These are phyloP conservation scores for Ophiosphaerella herpotricha DNA, from an alignment of 2,329 filamentous ascomycete genomes.

Conservation along the genomic window DNA sequence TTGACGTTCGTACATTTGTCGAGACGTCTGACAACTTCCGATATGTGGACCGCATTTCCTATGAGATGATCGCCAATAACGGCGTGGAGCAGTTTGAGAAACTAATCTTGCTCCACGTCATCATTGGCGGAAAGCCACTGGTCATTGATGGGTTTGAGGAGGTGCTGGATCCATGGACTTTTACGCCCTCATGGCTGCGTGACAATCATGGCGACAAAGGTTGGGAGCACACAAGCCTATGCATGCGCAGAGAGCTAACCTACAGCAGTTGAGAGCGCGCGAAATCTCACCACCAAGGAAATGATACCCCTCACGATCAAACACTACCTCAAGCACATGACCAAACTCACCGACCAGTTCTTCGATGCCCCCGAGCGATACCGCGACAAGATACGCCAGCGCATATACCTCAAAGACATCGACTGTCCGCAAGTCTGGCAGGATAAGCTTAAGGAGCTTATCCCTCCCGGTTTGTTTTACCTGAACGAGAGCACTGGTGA, in stretches of 20 bases:
- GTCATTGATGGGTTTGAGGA: constrained; percentile 89
- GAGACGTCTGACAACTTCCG: constrained; percentile 82
- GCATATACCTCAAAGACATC: constrained; percentile 95
- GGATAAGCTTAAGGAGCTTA: constrained; percentile 73
- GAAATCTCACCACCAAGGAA: constrained; percentile 73
- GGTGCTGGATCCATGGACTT: constrained; percentile 74
- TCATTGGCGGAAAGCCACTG: constrained; percentile 82
- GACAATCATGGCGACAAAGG: constrained; percentile 78
- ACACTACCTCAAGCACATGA: constrained; percentile 90
- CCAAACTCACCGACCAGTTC: constrained; percentile 81
- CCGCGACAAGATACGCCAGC: constrained; percentile 77
- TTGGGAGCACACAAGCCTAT: constrained; percentile 49
- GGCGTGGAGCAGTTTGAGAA: constrained; percentile 83
- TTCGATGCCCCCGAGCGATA: constrained; percentile 70
- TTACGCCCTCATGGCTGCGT: constrained; percentile 80
- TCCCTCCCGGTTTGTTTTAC: constrained; percentile 86
- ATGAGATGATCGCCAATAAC: constrained; percentile 75
- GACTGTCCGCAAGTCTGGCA: constrained; percentile 91
- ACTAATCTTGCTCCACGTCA: constrained; percentile 80
- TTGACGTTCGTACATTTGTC: constrained; percentile 77
- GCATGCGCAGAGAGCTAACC: constrained; percentile 25
- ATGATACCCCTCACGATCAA: constrained; percentile 84
- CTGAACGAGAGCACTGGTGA: constrained; percentile 77
- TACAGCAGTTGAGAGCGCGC: constrained; percentile 74
- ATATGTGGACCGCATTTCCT: constrained; percentile 80